Conservation (phyloP, 257 asterid species). For the Jaltomata sinuosa region DNA sequence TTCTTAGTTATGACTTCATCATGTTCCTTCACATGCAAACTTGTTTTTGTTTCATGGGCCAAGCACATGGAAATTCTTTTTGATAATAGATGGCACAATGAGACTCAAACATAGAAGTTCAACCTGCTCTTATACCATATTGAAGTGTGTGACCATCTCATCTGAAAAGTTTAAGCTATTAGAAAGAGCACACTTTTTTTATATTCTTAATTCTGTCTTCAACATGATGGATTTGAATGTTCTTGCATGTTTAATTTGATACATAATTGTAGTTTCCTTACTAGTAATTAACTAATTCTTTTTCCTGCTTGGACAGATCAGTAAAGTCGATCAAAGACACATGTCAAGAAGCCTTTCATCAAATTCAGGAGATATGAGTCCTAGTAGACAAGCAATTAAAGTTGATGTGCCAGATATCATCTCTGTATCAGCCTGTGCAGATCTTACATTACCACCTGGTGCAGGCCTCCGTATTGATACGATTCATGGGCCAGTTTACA, state of each 20-base stretch:
- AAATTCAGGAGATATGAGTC: slow-evolving; percentile 36
- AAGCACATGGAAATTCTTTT: not conserved
- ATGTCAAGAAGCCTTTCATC: slow-evolving; percentile 48
- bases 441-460: slow-evolving; percentile 94
- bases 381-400: slow-evolving; percentile 42
- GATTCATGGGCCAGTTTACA: slow-evolving; percentile 63
- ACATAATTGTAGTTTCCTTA: not conserved
- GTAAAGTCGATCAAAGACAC: slow-evolving; percentile 42
- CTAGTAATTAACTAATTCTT: not conserved
- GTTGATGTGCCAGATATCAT: slow-evolving; percentile 63
- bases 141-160: not conserved
- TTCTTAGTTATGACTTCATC: not conserved
- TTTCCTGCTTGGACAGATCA: slow-evolving; percentile 35
- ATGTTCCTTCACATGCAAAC: not conserved
- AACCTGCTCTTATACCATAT: not conserved
- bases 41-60: not conserved
- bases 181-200: not conserved
- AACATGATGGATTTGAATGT: not conserved
- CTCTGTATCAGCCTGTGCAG: slow-evolving; percentile 77
- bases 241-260: not conserved
- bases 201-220: not conserved
- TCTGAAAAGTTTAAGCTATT: not conserved
- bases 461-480: slow-evolving; percentile 89
- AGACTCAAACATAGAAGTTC: not conserved
- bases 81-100: not conserved